Percentiles rank a stretch among this genome's conserved stretches.
Evolutionary conservation across 257 asterid species (phyloP).

Genomic region (Ophiorrhiza pumila): DNA sequence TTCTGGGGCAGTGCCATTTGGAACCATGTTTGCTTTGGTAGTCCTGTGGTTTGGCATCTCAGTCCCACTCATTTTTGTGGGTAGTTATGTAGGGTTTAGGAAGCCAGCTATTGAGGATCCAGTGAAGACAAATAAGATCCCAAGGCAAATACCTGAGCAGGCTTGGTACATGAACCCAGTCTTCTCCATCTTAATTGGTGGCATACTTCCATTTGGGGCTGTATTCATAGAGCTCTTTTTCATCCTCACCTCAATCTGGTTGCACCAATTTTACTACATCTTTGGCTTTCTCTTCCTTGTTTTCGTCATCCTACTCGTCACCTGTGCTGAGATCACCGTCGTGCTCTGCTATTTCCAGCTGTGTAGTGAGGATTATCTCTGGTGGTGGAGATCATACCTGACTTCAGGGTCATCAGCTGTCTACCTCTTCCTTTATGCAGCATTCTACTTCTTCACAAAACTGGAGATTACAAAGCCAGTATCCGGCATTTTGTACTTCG

Average conservation of each 20-base stretch:
- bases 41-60: constrained; percentile 85
- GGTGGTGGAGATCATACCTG: constrained; percentile 97
- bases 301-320: constrained; percentile 66
- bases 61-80: constrained; percentile 83
- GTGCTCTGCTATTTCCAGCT: constrained; percentile 95
- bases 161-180: constrained; percentile 87
- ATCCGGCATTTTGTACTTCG: constrained; percentile 73
- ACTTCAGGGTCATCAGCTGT: constrained; percentile 82
- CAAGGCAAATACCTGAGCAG: constrained; percentile 85
- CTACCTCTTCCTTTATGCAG: constrained; percentile 78
- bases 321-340: constrained; percentile 84
- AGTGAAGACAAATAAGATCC: constrained; percentile 85
- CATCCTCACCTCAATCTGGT: constrained; percentile 90
- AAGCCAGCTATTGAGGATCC: constrained; percentile 85
- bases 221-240: constrained; percentile 84
- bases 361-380: constrained; percentile 86
- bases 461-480: constrained; percentile 80
- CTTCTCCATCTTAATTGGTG: constrained; percentile 76
- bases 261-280: constrained; percentile 86
- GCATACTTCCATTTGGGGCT: constrained; percentile 94
- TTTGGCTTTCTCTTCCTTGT: constrained; percentile 86
- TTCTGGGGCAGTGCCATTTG: constrained; percentile 89
- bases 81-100: constrained; percentile 70
- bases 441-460: constrained; percentile 84
- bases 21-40: constrained; percentile 79